Evolutionary conservation across 805 yeast genomes (phyloP).

Genomic region (Candida cerambycidarum): DNA sequence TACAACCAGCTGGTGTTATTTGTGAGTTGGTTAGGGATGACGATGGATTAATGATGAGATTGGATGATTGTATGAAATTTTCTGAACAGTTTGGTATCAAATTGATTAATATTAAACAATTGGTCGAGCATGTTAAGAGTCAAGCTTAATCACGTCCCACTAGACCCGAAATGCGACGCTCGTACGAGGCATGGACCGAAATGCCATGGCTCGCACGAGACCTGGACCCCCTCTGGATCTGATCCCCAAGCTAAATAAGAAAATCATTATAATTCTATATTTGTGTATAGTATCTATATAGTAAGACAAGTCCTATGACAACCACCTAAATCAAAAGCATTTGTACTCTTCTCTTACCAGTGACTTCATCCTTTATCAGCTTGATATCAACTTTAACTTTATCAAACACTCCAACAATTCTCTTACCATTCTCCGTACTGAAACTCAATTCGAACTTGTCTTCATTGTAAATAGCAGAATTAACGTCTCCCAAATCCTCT

Average conservation of each 20-base stretch:
- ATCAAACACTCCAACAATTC: constrained; percentile 74
- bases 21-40: constrained; percentile 92
- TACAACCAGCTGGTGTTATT: constrained; percentile 85
- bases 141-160: no score
- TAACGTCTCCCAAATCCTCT: constrained; percentile 68
- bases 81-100: constrained; percentile 61
- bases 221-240: no score
- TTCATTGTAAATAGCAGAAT: constrained; percentile 70
- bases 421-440: constrained; percentile 43
- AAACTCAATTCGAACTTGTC: constrained; percentile 70
- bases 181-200: no score
- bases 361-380: constrained; percentile 78
- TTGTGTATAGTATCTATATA: neutral
- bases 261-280: constrained; percentile 1
- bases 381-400: constrained; percentile 79
- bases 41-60: constrained; percentile 94
- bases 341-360: constrained; percentile 89
- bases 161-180: no score
- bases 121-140: constrained; percentile 41
- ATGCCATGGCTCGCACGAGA: no score
- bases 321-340: constrained; percentile 6
- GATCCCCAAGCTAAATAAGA: constrained; percentile 3
- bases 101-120: constrained; percentile 74
- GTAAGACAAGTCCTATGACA: no score
- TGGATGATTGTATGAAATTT: constrained; percentile 79